phyloP scores from a whole-genome alignment of 257 asterid genomes.

The Ocimum tenuiflorum region DNA sequence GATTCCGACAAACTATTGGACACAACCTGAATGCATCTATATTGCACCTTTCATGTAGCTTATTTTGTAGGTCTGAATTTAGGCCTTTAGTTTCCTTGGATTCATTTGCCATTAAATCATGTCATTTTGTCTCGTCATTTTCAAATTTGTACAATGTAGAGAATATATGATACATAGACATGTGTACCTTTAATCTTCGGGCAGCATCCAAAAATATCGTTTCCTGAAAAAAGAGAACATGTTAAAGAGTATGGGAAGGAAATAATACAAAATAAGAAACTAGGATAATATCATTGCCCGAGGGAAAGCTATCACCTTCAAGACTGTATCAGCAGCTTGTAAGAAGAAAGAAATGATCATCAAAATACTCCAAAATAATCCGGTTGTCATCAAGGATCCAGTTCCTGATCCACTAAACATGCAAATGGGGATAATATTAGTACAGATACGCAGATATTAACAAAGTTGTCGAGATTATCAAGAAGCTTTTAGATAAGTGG shows the following conservation, averaged over 20 bases:
- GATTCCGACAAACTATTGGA: neutral
- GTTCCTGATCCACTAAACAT: slow-evolving; percentile 85
- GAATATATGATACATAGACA: no score
- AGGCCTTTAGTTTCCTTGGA: no score
- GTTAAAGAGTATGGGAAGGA: slow-evolving; percentile 13
- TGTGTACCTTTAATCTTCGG: no score
- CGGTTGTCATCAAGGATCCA: slow-evolving; percentile 82
- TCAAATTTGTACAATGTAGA: no score
- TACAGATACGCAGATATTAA: neutral
- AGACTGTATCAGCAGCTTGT: slow-evolving; percentile 92
- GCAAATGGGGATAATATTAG: slow-evolving; percentile 12
- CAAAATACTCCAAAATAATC: slow-evolving; percentile 85
- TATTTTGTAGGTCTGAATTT: neutral
- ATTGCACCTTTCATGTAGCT: neutral
- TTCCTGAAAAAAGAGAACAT: slow-evolving; percentile 51
- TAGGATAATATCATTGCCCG: slow-evolving; percentile 10
- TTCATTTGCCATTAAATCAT: neutral
- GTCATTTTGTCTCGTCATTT: neutral
- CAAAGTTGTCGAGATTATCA: neutral
- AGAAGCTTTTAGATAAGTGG: neutral
- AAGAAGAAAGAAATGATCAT: slow-evolving; percentile 86
- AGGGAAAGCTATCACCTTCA: slow-evolving; percentile 57
- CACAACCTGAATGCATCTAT: neutral
- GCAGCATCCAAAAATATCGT: slow-evolving; percentile 77
- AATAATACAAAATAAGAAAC: slow-evolving; percentile 21